These are phyloP conservation scores for Microcos paniculata DNA, from an alignment of 345 rosid species.

Conservation along the genomic window DNA sequence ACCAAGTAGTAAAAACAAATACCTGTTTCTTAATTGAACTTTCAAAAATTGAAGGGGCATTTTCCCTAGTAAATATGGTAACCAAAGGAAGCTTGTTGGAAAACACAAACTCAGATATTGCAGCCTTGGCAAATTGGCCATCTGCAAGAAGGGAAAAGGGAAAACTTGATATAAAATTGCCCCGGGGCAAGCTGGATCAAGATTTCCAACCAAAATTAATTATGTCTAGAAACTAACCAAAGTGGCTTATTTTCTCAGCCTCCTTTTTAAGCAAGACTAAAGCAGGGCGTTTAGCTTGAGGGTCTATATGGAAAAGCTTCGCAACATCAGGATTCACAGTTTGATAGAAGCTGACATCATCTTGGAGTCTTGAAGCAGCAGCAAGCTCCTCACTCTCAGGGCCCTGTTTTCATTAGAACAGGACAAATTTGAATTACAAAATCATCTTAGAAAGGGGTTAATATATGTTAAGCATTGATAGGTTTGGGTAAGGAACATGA, in stretches of 20 bases:
- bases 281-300: constrained; percentile 77
- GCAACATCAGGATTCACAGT: constrained; percentile 88
- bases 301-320: constrained; percentile 82
- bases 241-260: constrained; percentile 76
- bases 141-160: constrained; percentile 47
- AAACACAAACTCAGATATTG: constrained; percentile 61
- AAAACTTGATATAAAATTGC: constrained; percentile 9
- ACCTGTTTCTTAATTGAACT: constrained; percentile 93
- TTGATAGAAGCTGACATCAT: constrained; percentile 89
- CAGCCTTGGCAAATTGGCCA: constrained; percentile 80
- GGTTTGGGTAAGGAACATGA: not conserved
- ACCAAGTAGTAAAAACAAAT: not conserved
- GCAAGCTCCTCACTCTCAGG: constrained; percentile 75
- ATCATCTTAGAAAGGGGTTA: not conserved
- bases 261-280: constrained; percentile 77
- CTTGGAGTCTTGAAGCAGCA: constrained; percentile 88
- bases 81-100: constrained; percentile 91
- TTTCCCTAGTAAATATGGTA: constrained; percentile 76
- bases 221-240: constrained; percentile 53
- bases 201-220: not conserved
- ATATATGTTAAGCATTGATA: not conserved
- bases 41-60: constrained; percentile 75
- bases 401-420: constrained; percentile 46
- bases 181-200: constrained; percentile 3
- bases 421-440: not conserved